Evolutionary conservation across 371 early-diverging fungal genomes (phyloP).

Genomic region (Dentiscutata heterogama): DNA sequence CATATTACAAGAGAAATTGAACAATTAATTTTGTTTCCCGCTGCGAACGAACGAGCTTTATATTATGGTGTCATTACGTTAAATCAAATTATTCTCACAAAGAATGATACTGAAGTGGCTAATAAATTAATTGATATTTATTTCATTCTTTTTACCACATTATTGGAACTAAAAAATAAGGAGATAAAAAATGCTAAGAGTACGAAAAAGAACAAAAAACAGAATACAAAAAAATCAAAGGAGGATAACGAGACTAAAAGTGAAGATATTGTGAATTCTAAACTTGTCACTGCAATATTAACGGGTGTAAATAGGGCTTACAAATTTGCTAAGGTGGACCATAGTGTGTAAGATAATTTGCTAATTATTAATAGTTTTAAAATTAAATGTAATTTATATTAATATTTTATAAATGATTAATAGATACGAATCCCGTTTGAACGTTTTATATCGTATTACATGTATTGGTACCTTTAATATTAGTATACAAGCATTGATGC

Average conservation of each 20-base stretch:
- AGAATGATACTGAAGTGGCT: slow-evolving; percentile 77
- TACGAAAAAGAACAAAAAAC: slow-evolving; percentile 47
- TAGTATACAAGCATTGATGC: slow-evolving; percentile 90
- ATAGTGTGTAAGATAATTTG: slow-evolving; percentile 65
- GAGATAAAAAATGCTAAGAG: slow-evolving; percentile 50
- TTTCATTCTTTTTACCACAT: slow-evolving; percentile 88
- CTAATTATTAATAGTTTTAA: background rate
- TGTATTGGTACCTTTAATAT: slow-evolving; percentile 91
- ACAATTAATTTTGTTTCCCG: slow-evolving; percentile 81
- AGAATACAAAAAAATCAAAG: slow-evolving; percentile 60
- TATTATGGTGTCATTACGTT: slow-evolving; percentile 91
- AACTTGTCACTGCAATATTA: slow-evolving; percentile 91
- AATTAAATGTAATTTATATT: background rate
- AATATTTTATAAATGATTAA: background rate
- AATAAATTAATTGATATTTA: slow-evolving; percentile 89
- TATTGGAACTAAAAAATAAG: slow-evolving; percentile 65
- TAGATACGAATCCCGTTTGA: slow-evolving; percentile 80
- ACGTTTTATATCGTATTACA: slow-evolving; percentile 87
- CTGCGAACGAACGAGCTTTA: slow-evolving; percentile 78
- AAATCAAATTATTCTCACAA: slow-evolving; percentile 90
- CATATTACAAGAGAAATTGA: slow-evolving; percentile 89
- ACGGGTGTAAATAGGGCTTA: slow-evolving; percentile 97
- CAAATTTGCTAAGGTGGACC: slow-evolving; percentile 87
- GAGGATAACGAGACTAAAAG: slow-evolving; percentile 54
- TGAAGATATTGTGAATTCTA: slow-evolving; percentile 75